Evolutionary conservation across 2,329 filamentous ascomycete genomes (phyloP).

Genomic region (Verticillium nonalfalfae): DNA sequence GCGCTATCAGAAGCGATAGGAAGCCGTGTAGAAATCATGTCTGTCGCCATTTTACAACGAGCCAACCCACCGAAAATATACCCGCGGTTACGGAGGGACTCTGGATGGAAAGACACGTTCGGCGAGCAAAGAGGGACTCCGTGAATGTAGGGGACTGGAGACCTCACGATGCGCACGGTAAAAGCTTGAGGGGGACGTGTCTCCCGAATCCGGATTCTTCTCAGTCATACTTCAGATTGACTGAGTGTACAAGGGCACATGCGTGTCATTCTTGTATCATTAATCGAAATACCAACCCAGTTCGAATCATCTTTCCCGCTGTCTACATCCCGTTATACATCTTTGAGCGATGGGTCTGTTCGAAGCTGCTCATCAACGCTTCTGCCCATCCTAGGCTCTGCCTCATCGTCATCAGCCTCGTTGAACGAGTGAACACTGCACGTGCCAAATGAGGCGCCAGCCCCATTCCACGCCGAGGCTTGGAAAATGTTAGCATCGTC

Average conservation of each 20-base stretch:
- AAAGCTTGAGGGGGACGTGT: background rate
- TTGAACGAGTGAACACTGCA: conserved; percentile 76
- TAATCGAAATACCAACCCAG: background rate
- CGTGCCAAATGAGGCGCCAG: conserved; percentile 65
- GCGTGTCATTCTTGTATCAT: background rate
- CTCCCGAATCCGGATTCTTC: background rate
- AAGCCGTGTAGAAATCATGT: background rate
- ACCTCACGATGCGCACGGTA: background rate
- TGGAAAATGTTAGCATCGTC: background rate
- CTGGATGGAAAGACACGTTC: background rate
- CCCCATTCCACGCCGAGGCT: conserved; percentile 82
- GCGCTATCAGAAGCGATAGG: background rate
- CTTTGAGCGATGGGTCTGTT: conserved; percentile 21
- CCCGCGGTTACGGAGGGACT: background rate
- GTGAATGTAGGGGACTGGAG: background rate
- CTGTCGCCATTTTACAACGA: background rate
- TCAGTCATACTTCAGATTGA: background rate
- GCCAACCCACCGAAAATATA: background rate
- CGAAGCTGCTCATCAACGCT: conserved; percentile 56
- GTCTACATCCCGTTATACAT: background rate
- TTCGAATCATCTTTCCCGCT: background rate
- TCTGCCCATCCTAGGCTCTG: conserved; percentile 48
- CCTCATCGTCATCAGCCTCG: conserved; percentile 60
- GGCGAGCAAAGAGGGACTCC: background rate
- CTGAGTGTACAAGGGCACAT: background rate